phyloP scores from a whole-genome alignment of 148 eudicot genomes.

The Oxyria digyna region DNA sequence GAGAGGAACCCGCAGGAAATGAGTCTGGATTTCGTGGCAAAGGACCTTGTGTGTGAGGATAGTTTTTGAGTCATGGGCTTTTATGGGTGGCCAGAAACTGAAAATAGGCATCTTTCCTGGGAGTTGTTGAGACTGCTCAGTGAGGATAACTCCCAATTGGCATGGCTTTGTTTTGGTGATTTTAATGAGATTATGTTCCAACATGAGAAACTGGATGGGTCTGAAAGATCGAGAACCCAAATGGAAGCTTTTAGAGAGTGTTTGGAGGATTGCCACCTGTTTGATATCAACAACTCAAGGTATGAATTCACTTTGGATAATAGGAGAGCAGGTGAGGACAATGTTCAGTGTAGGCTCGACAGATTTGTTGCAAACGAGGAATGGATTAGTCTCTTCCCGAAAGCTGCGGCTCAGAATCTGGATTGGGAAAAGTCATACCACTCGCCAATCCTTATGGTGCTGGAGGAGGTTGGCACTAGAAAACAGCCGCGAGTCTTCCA shows the following conservation, averaged over 20 bases:
- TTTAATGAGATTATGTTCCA: too few species aligned
- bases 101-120: neutral
- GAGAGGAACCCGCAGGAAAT: too few species aligned
- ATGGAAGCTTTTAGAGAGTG: neutral
- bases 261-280: neutral
- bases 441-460: neutral
- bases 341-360: neutral
- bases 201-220: too few species aligned
- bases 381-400: too few species aligned
- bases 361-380: too few species aligned
- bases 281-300: neutral
- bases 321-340: neutral
- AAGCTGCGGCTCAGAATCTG: neutral
- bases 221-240: neutral
- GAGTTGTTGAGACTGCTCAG: neutral
- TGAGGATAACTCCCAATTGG: too few species aligned
- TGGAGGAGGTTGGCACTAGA: too few species aligned
- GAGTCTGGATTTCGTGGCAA: neutral
- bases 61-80: neutral
- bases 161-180: too few species aligned
- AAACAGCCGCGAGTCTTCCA: too few species aligned
- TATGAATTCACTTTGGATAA: neutral
- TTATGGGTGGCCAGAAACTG: neutral
- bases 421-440: neutral
- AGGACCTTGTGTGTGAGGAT: neutral